Base-by-base conservation (phyloP, 768 basidiomycete species). In the Boletus insuetus region DNA sequence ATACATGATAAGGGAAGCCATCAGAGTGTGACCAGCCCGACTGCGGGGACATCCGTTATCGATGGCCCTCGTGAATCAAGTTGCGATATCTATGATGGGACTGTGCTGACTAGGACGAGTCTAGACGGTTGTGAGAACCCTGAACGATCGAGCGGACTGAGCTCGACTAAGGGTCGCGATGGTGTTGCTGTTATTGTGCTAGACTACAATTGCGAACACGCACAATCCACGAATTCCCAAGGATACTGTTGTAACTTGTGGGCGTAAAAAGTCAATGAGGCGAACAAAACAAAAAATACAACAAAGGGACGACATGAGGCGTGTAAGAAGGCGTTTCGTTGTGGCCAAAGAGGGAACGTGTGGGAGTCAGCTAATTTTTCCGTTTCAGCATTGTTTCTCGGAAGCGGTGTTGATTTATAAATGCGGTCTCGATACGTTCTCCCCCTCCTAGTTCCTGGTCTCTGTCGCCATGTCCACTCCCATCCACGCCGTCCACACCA, bases 401-500 rank as follows among this genome's bases (percentile, higher is more conserved):
- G 58, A 39, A 50, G 54, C 43, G 43, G 55, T 51, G 49, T 24
- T 17, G 58, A 54, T 54, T 64, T 65, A 67, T 65, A 65, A 67
- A 55, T 37, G 1, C 12, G 34, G 13, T 37, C 35, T 37, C 6
- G 12, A 13, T 37, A 14, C 35, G 13, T 12, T 16, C 4, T 7
- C 35, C 35, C 5, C 16, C 29, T 40, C 17, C 46, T 61, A 46
- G 51, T 57, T 19, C 39, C 41, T 45, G 54, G 45, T 59, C 47
- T 58, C 65, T 51, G 56, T 61, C 38, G 41, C 37, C 54, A 70
- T 70, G 69, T 66, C 70, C 44, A 10, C 58, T 16, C 58, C 70
- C 38, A 11, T 64, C 38, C 69, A 65, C 56, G 58, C 61, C 31
- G 62, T 70, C 37, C 70, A 72, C 42, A 66, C 69, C 53, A 70